Base-by-base conservation (phyloP, 73 alveolate species). In the Paramecium caudatum region DNA sequence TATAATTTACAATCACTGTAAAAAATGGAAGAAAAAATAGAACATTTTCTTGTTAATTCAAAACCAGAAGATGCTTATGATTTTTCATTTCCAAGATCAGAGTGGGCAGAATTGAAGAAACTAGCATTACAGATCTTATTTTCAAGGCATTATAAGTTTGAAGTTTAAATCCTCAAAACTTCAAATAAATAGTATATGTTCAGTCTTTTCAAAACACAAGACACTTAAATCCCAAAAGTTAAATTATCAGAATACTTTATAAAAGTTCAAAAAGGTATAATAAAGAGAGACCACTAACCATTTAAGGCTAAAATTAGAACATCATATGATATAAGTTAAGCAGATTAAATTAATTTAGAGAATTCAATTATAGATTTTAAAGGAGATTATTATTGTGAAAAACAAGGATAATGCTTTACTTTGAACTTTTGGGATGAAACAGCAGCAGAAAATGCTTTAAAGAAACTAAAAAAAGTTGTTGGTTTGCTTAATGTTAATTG, bases 391-490 rank as follows among this genome's bases (percentile, higher is more conserved):
- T 86, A 86, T 62, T 33, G 47, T 5, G 93, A 86, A 46, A 86
- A 68, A 86, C 69, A 86, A 63, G 55, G 49, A 21, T 25, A 43
- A 36, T 39, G 19, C 21, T 86, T 63, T 19, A 47, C 65, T 2
- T 46, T 86, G 49, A 48, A 86, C 41, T 86, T 86, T 61, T 86
- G 93, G 93, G 93, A 86, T 37, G 80, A 62, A 41, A 37, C 62
- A 6, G 17, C 61, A 46, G 93, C 93, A 17, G 93, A 86, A 86
- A 30, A 30, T 16, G 93, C 88, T 62, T 32, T 39, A 8, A 86
- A 86, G 34, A 86, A 86, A 61, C 49, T 86, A 16, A 86, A 86
- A 49, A 61, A 46, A 41, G 68, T 45, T 3, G 85, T 78, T 19
- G 84, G 90, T 4, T 74, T 74, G 37, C 21, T 47, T 23, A 41